phyloP scores from a whole-genome alignment of 225 moss, liverwort and hornwort genomes.

The Pleurozium schreberi region DNA sequence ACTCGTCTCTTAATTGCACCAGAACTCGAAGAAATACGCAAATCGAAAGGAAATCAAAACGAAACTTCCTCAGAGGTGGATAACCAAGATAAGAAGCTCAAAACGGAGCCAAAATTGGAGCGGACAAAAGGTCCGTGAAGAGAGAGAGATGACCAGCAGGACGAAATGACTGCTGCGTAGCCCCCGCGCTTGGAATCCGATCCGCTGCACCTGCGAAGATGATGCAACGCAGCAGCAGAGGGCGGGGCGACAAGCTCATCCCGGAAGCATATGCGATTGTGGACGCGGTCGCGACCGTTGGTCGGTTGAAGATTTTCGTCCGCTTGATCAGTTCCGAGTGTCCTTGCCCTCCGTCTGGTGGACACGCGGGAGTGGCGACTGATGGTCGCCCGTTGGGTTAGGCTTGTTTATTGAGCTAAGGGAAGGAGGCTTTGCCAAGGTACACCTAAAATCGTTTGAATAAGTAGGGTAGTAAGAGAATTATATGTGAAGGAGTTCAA shows the following conservation, averaged over 20 bases:
- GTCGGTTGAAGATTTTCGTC: neutral
- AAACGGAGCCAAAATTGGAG: neutral
- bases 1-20: neutral
- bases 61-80: neutral
- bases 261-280: neutral
- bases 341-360: neutral
- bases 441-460: too few relatives aligned
- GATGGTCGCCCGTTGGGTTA: neutral
- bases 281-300: neutral
- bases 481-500: neutral
- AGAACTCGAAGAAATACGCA: neutral
- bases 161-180: neutral
- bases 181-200: neutral
- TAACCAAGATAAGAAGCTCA: neutral
- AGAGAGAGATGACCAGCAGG: neutral
- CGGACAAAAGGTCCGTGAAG: neutral
- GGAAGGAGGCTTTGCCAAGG: neutral
- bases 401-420: neutral
- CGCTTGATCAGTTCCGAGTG: neutral
- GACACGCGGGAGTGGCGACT: neutral
- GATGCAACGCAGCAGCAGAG: neutral
- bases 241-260: neutral
- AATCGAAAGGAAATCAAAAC: neutral
- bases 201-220: neutral
- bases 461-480: neutral